Percentiles rank a stretch among this genome's conserved stretches.
These are phyloP conservation scores for Amaranthus tricolor DNA, from an alignment of 179 eudicot species.

Conservation along the genomic window DNA sequence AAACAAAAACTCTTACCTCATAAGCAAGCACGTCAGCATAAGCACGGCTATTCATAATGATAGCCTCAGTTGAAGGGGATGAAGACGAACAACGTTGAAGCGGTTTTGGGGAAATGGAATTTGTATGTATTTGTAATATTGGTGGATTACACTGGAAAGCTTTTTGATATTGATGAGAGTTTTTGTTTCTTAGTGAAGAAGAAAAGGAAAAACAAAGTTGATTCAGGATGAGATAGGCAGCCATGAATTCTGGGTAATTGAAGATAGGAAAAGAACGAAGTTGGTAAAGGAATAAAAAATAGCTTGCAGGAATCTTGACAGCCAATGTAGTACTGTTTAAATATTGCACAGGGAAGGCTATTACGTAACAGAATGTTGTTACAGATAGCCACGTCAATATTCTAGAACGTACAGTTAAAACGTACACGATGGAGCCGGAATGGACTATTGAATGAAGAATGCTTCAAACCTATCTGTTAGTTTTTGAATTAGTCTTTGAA, in stretches of 20 bases:
- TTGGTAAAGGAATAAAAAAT: no score
- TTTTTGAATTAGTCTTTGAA: no score
- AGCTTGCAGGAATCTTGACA: no score
- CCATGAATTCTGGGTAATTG: no score
- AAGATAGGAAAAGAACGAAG: accelerated
- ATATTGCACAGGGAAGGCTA: no score
- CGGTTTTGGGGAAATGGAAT: conserved; percentile 10
- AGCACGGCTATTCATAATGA: conserved; percentile 77
- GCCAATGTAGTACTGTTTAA: no score
- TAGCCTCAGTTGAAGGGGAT: conserved; percentile 2
- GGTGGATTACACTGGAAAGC: background rate
- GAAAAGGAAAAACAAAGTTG: conserved; percentile 17
- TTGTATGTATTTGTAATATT: conserved; percentile 16
- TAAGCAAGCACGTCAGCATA: conserved; percentile 93
- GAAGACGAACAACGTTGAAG: conserved; percentile 16
- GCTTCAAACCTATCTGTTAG: no score
- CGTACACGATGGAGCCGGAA: no score
- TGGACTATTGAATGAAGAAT: no score
- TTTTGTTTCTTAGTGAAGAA: conserved; percentile 13
- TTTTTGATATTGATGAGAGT: conserved; percentile 10
- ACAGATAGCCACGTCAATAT: no score
- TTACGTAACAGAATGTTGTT: no score
- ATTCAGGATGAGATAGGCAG: background rate
- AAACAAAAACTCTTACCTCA: conserved; percentile 42
- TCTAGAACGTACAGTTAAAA: no score